Evolutionary conservation across 495 filamentous ascomycete genomes (phyloP).

Genomic region (Polyplosphaeria fusca): DNA sequence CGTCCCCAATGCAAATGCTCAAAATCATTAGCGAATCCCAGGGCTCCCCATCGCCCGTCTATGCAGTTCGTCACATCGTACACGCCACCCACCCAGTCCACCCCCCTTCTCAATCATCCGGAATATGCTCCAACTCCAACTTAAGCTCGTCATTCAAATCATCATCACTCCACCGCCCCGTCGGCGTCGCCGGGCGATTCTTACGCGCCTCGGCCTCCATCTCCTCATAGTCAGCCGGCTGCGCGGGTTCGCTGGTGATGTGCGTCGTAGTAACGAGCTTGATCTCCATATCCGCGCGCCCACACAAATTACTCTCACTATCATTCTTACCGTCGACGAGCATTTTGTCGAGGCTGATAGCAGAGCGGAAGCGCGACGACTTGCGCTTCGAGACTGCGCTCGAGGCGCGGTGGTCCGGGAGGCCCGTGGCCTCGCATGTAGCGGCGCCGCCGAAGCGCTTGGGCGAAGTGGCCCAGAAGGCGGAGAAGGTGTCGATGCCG

Average conservation of each 20-base stretch:
- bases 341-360: neutral
- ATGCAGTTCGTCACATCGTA: too few species aligned
- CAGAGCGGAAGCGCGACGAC: neutral
- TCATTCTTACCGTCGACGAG: too few species aligned
- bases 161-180: slow-evolving; percentile 26
- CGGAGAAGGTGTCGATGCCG: slow-evolving; percentile 34
- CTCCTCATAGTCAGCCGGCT: slow-evolving; percentile 21
- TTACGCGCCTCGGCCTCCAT: slow-evolving; percentile 21
- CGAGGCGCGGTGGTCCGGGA: neutral
- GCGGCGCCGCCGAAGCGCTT: slow-evolving; percentile 28
- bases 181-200: slow-evolving; percentile 20
- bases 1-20: neutral
- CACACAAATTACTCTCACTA: slow-evolving; percentile 23
- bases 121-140: slow-evolving; percentile 28
- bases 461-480: slow-evolving; percentile 21
- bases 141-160: slow-evolving; percentile 20
- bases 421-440: slow-evolving; percentile 16
- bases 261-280: slow-evolving; percentile 28
- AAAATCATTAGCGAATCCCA: neutral
- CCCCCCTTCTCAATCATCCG: slow-evolving; percentile 9
- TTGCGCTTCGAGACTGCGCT: neutral
- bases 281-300: slow-evolving; percentile 19
- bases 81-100: too few species aligned
- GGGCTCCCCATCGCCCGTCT: neutral
- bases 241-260: slow-evolving; percentile 25